phyloP scores from a whole-genome alignment of 2,329 filamentous ascomycete genomes.

The Penicillium digitatum region DNA sequence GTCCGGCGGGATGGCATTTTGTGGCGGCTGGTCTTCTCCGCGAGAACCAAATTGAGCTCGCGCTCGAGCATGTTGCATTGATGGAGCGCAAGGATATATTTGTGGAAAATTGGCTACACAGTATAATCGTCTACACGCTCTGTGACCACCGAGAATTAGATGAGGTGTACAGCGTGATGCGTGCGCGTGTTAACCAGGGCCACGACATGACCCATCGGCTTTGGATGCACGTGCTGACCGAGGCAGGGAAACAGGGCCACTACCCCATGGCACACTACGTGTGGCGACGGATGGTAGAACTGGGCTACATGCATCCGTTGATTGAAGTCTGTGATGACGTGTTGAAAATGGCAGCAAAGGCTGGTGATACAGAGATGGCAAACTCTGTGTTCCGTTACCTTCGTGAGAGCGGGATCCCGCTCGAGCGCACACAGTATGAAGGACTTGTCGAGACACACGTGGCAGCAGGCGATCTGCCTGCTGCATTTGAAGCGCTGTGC shows the following conservation, averaged over 20 bases:
- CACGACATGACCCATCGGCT: constrained; percentile 53
- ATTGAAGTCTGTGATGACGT: constrained; percentile 65
- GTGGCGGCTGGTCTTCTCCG: constrained; percentile 71
- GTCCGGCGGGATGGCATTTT: constrained; percentile 59
- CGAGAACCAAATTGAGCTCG: constrained; percentile 78
- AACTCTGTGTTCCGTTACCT: constrained; percentile 67
- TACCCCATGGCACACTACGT: constrained; percentile 63
- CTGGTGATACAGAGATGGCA: constrained; percentile 65
- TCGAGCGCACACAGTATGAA: constrained; percentile 72
- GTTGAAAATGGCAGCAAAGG: constrained; percentile 65
- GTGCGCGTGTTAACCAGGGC: constrained; percentile 50
- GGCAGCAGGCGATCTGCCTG: constrained; percentile 55
- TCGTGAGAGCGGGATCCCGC: constrained; percentile 51
- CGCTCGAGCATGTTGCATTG: constrained; percentile 64
- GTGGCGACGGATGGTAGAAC: constrained; percentile 65
- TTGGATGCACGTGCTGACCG: constrained; percentile 71
- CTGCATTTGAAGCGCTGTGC: constrained; percentile 65
- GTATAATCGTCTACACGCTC: constrained; percentile 71
- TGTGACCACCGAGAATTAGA: constrained; percentile 70
- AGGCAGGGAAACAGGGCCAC: constrained; percentile 62
- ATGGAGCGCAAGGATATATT: constrained; percentile 56
- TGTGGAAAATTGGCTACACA: constrained; percentile 70
- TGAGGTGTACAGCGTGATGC: constrained; percentile 67
- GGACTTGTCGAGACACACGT: constrained; percentile 69
- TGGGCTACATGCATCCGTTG: constrained; percentile 57